Percentiles rank a stretch among this genome's conserved stretches.
These are phyloP conservation scores for Nicotiana noctiflora DNA, from an alignment of 257 asterid genomes.

Conservation along the genomic window DNA sequence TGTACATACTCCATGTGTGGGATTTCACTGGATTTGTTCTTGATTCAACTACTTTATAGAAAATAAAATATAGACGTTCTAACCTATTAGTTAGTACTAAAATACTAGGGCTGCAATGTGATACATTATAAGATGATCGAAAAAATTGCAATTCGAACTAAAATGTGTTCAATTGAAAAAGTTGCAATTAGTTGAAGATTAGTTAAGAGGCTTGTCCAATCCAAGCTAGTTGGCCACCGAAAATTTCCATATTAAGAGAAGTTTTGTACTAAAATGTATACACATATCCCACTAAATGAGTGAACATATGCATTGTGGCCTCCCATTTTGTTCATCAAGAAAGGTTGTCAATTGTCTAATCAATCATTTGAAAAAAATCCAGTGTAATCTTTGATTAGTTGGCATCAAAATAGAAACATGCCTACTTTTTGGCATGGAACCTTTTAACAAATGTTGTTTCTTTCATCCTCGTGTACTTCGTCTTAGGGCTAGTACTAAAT, in stretches of 20 bases:
- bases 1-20: no score
- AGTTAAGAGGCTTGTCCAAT: slow-evolving; percentile 4
- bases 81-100: not conserved
- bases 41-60: not conserved
- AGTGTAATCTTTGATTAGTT: slow-evolving; percentile 6
- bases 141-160: not conserved
- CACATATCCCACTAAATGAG: not conserved
- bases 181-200: not conserved
- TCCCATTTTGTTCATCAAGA: slow-evolving; percentile 14
- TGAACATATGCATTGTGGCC: slow-evolving; percentile 13
- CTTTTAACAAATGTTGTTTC: not conserved
- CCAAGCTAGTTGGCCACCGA: slow-evolving; percentile 10
- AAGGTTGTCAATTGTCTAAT: slow-evolving; percentile 2
- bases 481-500: not conserved
- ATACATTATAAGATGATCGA: not conserved
- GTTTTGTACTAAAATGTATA: not conserved
- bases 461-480: not conserved
- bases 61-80: not conserved
- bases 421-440: slow-evolving; percentile 5
- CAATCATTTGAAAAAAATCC: slow-evolving; percentile 4
- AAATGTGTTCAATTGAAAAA: no score
- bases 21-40: no score
- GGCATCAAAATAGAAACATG: slow-evolving; percentile 11
- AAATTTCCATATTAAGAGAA: slow-evolving; percentile 1
- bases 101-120: not conserved